A percentile compares a stretch with the other conserved stretches of the same genome.
phyloP scores from a whole-genome alignment of 2,329 filamentous ascomycete genomes.

The Plectosphaerella cucumerina region DNA sequence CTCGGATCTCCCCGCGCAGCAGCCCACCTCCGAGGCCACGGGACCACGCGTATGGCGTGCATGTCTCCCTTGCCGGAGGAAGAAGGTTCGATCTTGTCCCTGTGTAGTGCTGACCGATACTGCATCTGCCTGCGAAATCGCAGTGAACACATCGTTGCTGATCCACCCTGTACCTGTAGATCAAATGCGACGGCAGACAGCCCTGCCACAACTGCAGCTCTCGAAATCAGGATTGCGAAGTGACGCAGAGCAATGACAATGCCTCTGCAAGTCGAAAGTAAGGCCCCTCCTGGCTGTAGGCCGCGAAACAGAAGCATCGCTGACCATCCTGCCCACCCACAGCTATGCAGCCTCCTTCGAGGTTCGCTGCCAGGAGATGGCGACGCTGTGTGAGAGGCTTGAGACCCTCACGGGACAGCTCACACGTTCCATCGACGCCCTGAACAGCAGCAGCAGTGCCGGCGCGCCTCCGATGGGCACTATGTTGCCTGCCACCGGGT shows the following conservation, averaged over 20 bases:
- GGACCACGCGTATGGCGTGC: slow-evolving; percentile 10
- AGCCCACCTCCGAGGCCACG: slow-evolving; percentile 16
- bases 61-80: slow-evolving; percentile 15
- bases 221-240: slow-evolving; percentile 14
- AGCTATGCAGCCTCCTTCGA: slow-evolving; percentile 17
- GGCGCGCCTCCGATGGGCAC: neutral
- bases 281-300: neutral
- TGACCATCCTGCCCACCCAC: neutral
- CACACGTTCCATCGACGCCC: slow-evolving; percentile 4
- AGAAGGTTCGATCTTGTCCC: slow-evolving; percentile 10
- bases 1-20: neutral
- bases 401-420: slow-evolving; percentile 14
- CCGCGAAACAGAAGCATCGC: neutral
- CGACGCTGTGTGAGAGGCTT: slow-evolving; percentile 16
- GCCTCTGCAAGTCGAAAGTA: slow-evolving; percentile 17
- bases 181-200: slow-evolving; percentile 20
- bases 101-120: neutral
- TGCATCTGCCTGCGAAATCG: neutral
- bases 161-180: slow-evolving; percentile 7
- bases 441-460: neutral
- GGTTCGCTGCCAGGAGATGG: slow-evolving; percentile 18
- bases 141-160: neutral
- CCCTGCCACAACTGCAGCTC: slow-evolving; percentile 19
- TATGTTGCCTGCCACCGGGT: too few relatives aligned
- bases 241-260: slow-evolving; percentile 17